Evolutionary conservation across 2,329 filamentous ascomycete species (phyloP), one percentile per base, ranked within the genome.

Genomic region (Cyphellophora europaea): DNA sequence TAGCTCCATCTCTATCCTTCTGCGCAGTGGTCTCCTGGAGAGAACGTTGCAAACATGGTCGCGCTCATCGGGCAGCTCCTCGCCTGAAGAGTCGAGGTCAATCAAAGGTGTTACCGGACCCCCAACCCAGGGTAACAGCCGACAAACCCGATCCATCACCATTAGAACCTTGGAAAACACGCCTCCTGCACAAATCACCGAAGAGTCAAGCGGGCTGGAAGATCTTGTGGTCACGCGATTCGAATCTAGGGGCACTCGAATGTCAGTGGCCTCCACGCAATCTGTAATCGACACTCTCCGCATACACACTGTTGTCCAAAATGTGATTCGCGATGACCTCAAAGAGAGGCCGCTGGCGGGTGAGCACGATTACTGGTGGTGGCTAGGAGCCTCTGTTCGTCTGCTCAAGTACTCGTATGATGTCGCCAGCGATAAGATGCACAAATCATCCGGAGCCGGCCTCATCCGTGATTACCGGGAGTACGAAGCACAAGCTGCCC

Each of bases 241-340:
- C n/a, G 40, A 37, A 14, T 33, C 36, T 33, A 31, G 13, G 16
- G 11, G 34, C n/a, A 28, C 17, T 16, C 15, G 34, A 11, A 32
- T 14, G 11, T 16, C 27, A 23, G 27, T 30, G 5, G 39, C 43
- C n/a, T 44, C 44, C 13, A 33, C 38, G 14, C 23, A 42, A 19
- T 47, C 42, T 23, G 34, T 40, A 11, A 62, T 66, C 31, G 65
- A 68, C 36, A 54, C 65, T 21, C 50, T 67, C 23, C 66, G 63
- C 35, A 59, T 67, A 5, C 65, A 68, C 41, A 63, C 57, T 17
- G 63, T 67, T 2, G 62, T 67, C 2, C 65, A 68, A 38, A 56
- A 53, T 5, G 66, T 67, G 29, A 63, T 61, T 41, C 59, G 63
- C 11, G 64, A 67, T 42, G 62, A 65, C 35, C 51, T 68, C 8